Evolutionary conservation across 1,284 basidiomycete genomes (phyloP), one percentile per base, ranked within the genome.

Genomic region (Fistulinella cinereoalba): DNA sequence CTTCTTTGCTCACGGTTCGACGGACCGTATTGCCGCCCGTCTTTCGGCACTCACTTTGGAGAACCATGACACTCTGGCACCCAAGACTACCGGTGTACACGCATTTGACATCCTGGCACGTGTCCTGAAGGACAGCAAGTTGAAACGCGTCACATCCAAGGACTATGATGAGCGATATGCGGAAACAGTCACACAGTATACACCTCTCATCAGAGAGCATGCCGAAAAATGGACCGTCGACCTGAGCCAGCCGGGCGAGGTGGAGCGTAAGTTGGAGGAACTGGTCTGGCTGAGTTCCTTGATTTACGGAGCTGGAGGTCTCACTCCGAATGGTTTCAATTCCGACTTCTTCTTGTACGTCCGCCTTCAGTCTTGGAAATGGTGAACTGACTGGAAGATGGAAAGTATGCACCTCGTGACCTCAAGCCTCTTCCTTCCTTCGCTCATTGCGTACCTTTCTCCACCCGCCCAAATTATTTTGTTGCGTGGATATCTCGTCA

Each of bases 341-440:
- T 70, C 74, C 1, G 73, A 79, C 54, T 80, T 79, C 54, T 71
- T 75, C 63, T 39, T 71, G 78, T 79, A 12, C 19, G 1, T 25
- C 1, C 29, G 21, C 3, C n/a, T 3, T 10, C 18, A 9, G 9
- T 18, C 21, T 5, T 37, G 9, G 7, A 41, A 15, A 11, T n/a
- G 6, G 7, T 27, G 7, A 5, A 19, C 37, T 45, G 25, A 49
- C 31, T 28, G 24, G 18, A 25, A 29, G 1, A 21, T 9, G 4
- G 11, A 3, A 12, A 80, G 79, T 11, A 75, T 79, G 72, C 79
- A 80, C 49, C 54, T 78, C 21, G 72, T 80, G 40, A 81, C 79
- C 0, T 78, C 76, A 18, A 72, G 73, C 9, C 56, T 77, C 23
- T 80, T 80, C 56, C 58, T 79, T 18, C 67, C 73, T 1, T 70